phyloP scores from a whole-genome alignment of 2,329 filamentous ascomycete genomes.

The Trichoderma sp. region DNA sequence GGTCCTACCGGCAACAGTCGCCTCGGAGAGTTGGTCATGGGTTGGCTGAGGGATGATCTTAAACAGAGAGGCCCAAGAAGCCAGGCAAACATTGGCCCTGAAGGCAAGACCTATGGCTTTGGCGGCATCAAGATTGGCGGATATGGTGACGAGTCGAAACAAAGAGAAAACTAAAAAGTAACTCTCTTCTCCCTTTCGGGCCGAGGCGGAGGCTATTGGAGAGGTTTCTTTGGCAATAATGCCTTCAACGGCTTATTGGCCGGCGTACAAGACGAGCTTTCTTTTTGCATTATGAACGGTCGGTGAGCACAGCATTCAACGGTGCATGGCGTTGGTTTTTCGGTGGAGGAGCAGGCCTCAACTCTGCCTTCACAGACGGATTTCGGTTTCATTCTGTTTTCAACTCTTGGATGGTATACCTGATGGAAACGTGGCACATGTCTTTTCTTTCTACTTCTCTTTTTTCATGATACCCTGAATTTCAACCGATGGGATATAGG shows the following conservation, averaged over 20 bases:
- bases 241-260: slow-evolving; percentile 7
- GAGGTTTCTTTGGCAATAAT: neutral
- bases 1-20: slow-evolving; percentile 67
- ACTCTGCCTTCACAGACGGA: slow-evolving; percentile 30
- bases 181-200: neutral
- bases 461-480: slow-evolving; percentile 37
- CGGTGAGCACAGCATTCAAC: slow-evolving; percentile 26
- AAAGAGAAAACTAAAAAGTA: slow-evolving; percentile 29
- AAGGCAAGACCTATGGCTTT: slow-evolving; percentile 63
- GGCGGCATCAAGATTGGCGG: slow-evolving; percentile 53
- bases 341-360: slow-evolving; percentile 31
- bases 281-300: neutral
- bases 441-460: slow-evolving; percentile 18
- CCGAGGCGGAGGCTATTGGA: too few relatives aligned
- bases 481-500: slow-evolving; percentile 32
- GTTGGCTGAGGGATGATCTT: slow-evolving; percentile 82
- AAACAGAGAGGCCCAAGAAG: slow-evolving; percentile 74
- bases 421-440: neutral
- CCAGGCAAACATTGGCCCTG: slow-evolving; percentile 51
- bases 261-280: neutral
- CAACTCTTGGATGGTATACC: slow-evolving; percentile 26
- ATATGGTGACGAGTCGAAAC: slow-evolving; percentile 55
- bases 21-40: slow-evolving; percentile 81
- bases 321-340: slow-evolving; percentile 25
- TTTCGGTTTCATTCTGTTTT: slow-evolving; percentile 26